Evolutionary conservation across 2,329 filamentous ascomycete species (phyloP).

Genomic region (Colletotrichum chlorophyti): DNA sequence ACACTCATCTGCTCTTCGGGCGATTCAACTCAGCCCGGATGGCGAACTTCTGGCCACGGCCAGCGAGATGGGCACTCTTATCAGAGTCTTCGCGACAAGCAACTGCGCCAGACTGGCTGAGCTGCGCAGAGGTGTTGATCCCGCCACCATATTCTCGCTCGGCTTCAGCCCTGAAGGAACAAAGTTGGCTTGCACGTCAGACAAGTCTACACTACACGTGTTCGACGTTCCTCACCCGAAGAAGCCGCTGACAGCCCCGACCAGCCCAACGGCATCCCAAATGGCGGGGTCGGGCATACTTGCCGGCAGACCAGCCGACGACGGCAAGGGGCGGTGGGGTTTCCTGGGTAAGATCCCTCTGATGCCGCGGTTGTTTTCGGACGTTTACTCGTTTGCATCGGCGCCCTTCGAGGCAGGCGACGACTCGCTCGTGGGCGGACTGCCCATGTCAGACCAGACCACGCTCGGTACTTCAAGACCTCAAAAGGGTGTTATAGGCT

Average conservation of each 20-base stretch:
- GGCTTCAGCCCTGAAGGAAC: constrained; percentile 84
- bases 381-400: constrained; percentile 85
- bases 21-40: constrained; percentile 80
- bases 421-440: constrained; percentile 61
- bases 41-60: constrained; percentile 86
- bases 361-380: constrained; percentile 86
- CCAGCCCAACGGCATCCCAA: constrained; percentile 32
- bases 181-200: constrained; percentile 88
- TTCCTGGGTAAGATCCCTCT: constrained; percentile 83
- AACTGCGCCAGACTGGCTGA: constrained; percentile 85
- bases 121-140: constrained; percentile 87
- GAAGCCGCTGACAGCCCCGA: constrained; percentile 36
- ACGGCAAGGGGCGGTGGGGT: constrained; percentile 79
- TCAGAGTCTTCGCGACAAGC: constrained; percentile 82
- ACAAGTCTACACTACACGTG: constrained; percentile 94
- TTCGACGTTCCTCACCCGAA: constrained; percentile 79
- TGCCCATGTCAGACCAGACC: constrained; percentile 50
- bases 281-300: constrained; percentile 19
- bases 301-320: constrained; percentile 45
- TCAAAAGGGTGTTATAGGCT: constrained; percentile 85
- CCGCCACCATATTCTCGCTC: constrained; percentile 84
- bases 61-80: constrained; percentile 87
- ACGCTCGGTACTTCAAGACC: constrained; percentile 63
- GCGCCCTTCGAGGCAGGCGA: constrained; percentile 84
- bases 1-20: constrained; percentile 79